Base-by-base conservation (phyloP, 345 rosid genomes). In the Eutrema heterophyllum region DNA sequence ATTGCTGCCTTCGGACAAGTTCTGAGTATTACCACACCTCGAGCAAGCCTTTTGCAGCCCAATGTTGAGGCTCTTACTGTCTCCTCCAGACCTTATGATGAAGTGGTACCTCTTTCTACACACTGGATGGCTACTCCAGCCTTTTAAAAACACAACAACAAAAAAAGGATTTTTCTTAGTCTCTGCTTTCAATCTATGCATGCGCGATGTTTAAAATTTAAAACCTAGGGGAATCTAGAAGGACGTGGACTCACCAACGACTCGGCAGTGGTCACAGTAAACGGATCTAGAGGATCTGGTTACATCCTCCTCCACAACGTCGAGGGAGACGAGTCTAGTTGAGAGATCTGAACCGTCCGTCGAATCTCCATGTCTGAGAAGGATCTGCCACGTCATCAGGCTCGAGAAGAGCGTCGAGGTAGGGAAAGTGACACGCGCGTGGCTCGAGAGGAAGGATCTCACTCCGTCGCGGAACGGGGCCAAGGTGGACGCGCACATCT, bases 51-150 rank as follows among this genome's bases (percentile, higher is more conserved):
- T 79, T 43, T 74, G 64, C 38, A 64, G 51, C 6, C 71, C 69
- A 38, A 4, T 26, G 46, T 64, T 50, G 43, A 56, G 53, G 32
- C 71, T 57, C 36, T 68, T 76, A 15, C 38, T 35, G 40, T 70
- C 65, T 51, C 69, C 74, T 36, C 75, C 66, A 8, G 83, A 82
- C 56, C 87, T 80, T 50, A 90, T 81, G 45, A 90, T 86, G 74
- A 90, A 90, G 74, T 88, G 97, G 60, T 88, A 90, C 44, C 90
- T 76, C 71, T 88, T 90, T 59, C 82, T 69, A 56, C 92, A 90
- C 30, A 90, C 97, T 8, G 94, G 92, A 81, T 90, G 82, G 3
- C 84, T 84, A 73, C 97, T 86, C 94, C 97, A 90, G 62, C 97
- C 94, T 90, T 61, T 21, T 2, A 35, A 21, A 18, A 40, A 18